Base-by-base conservation (phyloP, 1,139 yeast genomes). In the Scheffersomyces stambukii region DNA sequence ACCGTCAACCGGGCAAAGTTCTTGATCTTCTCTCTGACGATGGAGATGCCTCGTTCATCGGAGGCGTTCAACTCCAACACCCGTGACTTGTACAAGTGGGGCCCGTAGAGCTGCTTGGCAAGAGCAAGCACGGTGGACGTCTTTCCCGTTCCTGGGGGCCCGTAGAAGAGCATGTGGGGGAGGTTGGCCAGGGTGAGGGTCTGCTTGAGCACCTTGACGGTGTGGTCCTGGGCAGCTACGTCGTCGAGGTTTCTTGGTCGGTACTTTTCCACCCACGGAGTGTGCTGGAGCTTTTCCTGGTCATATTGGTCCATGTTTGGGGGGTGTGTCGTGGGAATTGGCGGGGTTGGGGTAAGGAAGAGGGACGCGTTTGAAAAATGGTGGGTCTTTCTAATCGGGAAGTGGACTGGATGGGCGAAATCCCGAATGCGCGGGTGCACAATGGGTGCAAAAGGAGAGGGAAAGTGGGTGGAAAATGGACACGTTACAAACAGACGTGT, bases 71-170 rank as follows among this genome's bases (percentile, higher is more conserved):
- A 68, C 55, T 91, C 98, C 37, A 91, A 62, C 1, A 91, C 96
- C 44, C 97, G 69, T 14, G 81, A 60, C 47, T 81, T 82, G 53
- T 74, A 74, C 29, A 88, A 63, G 11, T 50, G 53, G 2, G 91
- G 91, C 0, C 75, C 96, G 49, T 77, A 89, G 26, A 89, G 60
- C 47, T 86, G 89, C 45, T 78, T 81, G 1, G 96, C 89, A 41
- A 89, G 63, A 2, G 96, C 96, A 30, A 89, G 60, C 27, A 89
- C 81, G 0, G 97, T 89, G 1, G 96, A 86, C 0, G 97, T 89
- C 49, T 89, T 89, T 37, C 97, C 97, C 0, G 97, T 89, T 18
- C 97, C 97, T 29, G 97, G 96, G 5, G 97, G 96, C 0, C 97
- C 97, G 52, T 89, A 89, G 58, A 89, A 89, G 28, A 91, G 61